Base-by-base conservation (phyloP, 2,329 filamentous ascomycete genomes). In the Pleurostoma richardsiae region DNA sequence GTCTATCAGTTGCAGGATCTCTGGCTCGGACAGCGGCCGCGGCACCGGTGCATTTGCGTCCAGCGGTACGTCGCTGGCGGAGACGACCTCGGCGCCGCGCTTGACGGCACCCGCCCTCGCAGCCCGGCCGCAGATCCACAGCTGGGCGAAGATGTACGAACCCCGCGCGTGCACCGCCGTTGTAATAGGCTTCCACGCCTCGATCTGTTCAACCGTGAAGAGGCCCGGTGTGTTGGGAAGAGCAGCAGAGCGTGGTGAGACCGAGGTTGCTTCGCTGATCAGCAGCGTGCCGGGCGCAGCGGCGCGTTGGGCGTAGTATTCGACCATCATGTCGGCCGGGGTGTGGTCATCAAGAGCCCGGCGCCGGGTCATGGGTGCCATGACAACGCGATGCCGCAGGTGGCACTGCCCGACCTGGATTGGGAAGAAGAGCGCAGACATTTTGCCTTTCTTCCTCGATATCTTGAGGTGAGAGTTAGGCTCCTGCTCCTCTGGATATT, bases 1-100 rank as follows among this genome's bases (percentile, higher is more conserved):
- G 0, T 42, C 39, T 4, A 67, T 61, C 3, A 51, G 68, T 45
- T 50, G 58, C 51, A 58, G 54, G 45, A 69, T 60, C 68, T 77
- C 73, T 0, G 68, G 63, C 28, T 69, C 61, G 0, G 68, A 72
- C 56, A 66, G 78, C 28, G 74, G 82, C 45, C 77, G 78, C 2
- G 85, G 85, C 4, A 75, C 75, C 0, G 63, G 65, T 1, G 66
- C 63, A 6, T 78, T 71, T 4, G 76, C 76, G 39, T 74, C 68
- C 2, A 76, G 65, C 10, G 19, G 76, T 60, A 44, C 70, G 54
- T 60, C 57, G 45, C 61, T 65, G 10, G 60, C 54, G 52, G 49
- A 80, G 66, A 52, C 77, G 27, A 69, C 33, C 33, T 36, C 33
- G n/a, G 33, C 33, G 33, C 33, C 33, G 8, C 33, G 33, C n/a